Percentiles rank a stretch among this genome's conserved stretches.
phyloP scores from a whole-genome alignment of 2,329 filamentous ascomycete species.

The Diplocarpon rosae region DNA sequence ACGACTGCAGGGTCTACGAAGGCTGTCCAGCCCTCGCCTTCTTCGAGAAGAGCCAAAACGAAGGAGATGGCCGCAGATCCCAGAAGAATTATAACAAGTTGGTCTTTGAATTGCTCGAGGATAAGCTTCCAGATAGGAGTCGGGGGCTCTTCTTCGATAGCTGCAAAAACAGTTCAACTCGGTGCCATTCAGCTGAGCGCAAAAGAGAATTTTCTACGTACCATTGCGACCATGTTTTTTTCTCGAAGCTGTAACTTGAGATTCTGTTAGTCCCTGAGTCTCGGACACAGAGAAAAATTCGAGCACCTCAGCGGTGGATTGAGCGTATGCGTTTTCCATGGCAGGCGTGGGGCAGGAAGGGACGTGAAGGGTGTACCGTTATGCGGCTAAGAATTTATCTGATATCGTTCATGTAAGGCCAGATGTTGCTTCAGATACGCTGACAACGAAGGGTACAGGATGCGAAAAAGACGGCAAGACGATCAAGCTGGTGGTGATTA shows the following conservation, averaged over 20 bases:
- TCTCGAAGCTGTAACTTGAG: constrained; percentile 45
- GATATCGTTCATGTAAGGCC: constrained; percentile 11
- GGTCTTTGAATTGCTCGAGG: constrained; percentile 97
- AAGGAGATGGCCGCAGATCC: constrained; percentile 91
- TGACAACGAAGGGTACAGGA: constrained; percentile 6
- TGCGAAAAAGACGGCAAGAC: background rate
- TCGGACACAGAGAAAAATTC: constrained; percentile 45
- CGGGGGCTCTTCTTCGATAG: constrained; percentile 78
- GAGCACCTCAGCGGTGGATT: constrained; percentile 47
- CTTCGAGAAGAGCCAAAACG: constrained; percentile 83
- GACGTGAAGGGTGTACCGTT: constrained; percentile 10
- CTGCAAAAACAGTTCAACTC: constrained; percentile 31
- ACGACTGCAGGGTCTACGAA: constrained; percentile 95
- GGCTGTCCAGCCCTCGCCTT: constrained; percentile 87
- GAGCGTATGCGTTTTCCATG: constrained; percentile 55
- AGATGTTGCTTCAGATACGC: constrained; percentile 5
- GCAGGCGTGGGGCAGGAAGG: constrained; percentile 8
- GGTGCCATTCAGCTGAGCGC: constrained; percentile 4
- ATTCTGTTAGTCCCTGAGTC: constrained; percentile 43
- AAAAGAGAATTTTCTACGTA: constrained; percentile 31
- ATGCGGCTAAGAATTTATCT: constrained; percentile 11
- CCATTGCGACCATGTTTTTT: constrained; percentile 56
- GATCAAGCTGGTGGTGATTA: background rate
- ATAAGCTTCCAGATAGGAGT: constrained; percentile 95
- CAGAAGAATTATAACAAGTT: constrained; percentile 89